These are phyloP conservation scores for Aureobasidium pullulans DNA, from an alignment of 2,329 filamentous ascomycete species.

Conservation along the genomic window DNA sequence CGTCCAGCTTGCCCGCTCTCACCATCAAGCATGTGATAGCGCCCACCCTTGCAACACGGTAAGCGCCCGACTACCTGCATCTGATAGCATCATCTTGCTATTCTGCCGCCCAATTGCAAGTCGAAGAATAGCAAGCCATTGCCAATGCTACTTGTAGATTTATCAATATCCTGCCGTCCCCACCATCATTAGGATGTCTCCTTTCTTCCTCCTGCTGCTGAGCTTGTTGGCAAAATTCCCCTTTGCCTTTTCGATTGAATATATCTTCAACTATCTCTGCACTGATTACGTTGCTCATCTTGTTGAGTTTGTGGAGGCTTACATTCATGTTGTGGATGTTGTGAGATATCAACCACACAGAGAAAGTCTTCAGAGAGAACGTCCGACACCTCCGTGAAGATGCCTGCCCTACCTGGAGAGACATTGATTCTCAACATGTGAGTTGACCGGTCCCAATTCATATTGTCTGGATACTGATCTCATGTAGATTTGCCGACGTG, in stretches of 20 bases:
- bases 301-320: slow-evolving; percentile 22
- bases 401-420: slow-evolving; percentile 43
- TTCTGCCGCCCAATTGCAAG: not conserved
- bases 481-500: slow-evolving; percentile 63
- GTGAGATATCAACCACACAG: slow-evolving; percentile 17
- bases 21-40: not conserved
- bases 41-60: not conserved
- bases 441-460: slow-evolving; percentile 18
- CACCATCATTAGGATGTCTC: slow-evolving; percentile 8
- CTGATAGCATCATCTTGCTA: not conserved
- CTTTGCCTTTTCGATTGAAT: slow-evolving; percentile 15
- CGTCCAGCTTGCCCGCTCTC: not conserved
- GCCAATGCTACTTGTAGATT: not conserved
- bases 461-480: not conserved
- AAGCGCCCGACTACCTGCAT: slow-evolving; percentile 4
- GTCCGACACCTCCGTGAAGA: slow-evolving; percentile 22
- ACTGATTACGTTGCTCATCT: slow-evolving; percentile 22
- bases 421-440: slow-evolving; percentile 41
- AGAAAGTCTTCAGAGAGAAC: not conserved
- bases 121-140: not conserved
- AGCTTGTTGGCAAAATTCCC: slow-evolving; percentile 16
- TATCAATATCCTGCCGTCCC: not conserved
- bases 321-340: slow-evolving; percentile 23
- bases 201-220: slow-evolving; percentile 8
- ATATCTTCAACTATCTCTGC: slow-evolving; percentile 18